These are phyloP conservation scores for Magnaporthiopsis rhizophila DNA, from an alignment of 2,329 filamentous ascomycete species.

Conservation along the genomic window DNA sequence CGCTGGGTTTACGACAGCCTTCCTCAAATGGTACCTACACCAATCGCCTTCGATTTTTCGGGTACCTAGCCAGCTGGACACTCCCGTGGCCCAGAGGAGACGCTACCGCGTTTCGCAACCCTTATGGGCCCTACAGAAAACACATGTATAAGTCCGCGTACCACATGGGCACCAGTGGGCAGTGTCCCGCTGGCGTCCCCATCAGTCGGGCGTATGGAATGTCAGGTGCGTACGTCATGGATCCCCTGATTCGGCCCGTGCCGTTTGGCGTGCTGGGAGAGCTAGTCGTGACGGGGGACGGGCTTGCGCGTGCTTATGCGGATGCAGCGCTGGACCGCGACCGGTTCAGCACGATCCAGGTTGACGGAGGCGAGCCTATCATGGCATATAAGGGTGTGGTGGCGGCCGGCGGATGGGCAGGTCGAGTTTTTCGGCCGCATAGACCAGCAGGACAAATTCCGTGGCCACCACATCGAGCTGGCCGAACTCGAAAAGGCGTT, in stretches of 20 bases:
- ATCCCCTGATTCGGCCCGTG: slow-evolving; percentile 17
- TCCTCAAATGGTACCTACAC: neutral
- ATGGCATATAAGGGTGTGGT: no score
- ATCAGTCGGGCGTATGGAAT: neutral
- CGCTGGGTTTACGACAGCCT: neutral
- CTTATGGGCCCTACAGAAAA: neutral
- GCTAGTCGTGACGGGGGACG: slow-evolving; percentile 17
- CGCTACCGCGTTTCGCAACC: slow-evolving; percentile 4
- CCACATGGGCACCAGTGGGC: neutral
- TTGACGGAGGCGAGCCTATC: slow-evolving; percentile 10
- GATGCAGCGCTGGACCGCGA: slow-evolving; percentile 7
- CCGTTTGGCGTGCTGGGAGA: slow-evolving; percentile 14
- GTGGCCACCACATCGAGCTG: slow-evolving; percentile 12
- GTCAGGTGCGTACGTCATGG: slow-evolving; percentile 29
- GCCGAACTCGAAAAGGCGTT: slow-evolving; percentile 9
- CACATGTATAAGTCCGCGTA: neutral
- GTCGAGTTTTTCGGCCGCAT: slow-evolving; percentile 13
- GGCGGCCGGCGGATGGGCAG: slow-evolving; percentile 7
- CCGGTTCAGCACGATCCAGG: slow-evolving; percentile 10
- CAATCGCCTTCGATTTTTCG: neutral
- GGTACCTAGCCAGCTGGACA: neutral
- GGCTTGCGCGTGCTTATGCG: slow-evolving; percentile 31
- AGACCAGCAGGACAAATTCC: slow-evolving; percentile 13
- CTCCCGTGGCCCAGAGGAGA: neutral
- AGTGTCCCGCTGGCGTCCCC: neutral